Evolutionary conservation across 2,329 filamentous ascomycete genomes (phyloP).

Genomic region (Fusarium brachygibbosum): DNA sequence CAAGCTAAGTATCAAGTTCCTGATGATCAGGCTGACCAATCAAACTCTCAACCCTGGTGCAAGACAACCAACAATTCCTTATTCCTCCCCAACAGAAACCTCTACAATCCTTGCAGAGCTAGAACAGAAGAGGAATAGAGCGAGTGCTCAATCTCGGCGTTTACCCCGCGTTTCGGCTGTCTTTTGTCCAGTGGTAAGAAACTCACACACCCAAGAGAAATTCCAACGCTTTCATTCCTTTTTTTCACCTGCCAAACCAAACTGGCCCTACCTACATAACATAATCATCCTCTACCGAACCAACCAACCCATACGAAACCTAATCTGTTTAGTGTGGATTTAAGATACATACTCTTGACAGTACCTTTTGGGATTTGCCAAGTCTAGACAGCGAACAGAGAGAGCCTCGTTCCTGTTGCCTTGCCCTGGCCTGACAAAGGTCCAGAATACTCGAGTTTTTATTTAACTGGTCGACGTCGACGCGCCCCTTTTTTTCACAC

Average conservation of each 20-base stretch:
- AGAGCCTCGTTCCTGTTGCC: too few relatives aligned
- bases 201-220: slow-evolving; percentile 19
- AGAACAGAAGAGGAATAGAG: slow-evolving; percentile 32
- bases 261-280: neutral
- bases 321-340: slow-evolving; percentile 8
- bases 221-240: slow-evolving; percentile 24
- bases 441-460: slow-evolving; percentile 7
- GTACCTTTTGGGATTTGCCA: slow-evolving; percentile 2
- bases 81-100: slow-evolving; percentile 27
- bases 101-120: slow-evolving; percentile 4
- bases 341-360: too few relatives aligned
- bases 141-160: slow-evolving; percentile 26
- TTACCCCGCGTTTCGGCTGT: slow-evolving; percentile 38
- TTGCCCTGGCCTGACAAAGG: neutral
- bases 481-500: slow-evolving; percentile 9
- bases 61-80: neutral
- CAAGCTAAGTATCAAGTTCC: slow-evolving; percentile 8
- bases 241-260: slow-evolving; percentile 6
- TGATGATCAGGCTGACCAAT: slow-evolving; percentile 19
- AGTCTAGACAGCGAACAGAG: slow-evolving; percentile 1
- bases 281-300: neutral
- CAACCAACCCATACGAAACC: neutral
- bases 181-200: neutral
- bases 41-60: neutral
- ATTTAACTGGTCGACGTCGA: slow-evolving; percentile 44